phyloP scores from a whole-genome alignment of 257 asterid genomes.

The Lavandula angustifolia region DNA sequence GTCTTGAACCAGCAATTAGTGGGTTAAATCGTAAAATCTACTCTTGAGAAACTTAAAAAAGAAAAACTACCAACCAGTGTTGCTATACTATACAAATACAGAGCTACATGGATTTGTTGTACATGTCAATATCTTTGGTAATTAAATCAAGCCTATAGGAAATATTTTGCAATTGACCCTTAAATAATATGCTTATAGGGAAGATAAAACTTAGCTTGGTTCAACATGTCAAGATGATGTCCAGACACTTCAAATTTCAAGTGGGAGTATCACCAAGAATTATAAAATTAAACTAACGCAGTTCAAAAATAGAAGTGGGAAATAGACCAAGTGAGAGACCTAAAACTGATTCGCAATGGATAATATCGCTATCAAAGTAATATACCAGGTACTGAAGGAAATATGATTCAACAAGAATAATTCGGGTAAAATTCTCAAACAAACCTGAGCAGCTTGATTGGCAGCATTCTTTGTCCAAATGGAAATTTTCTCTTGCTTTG shows the following conservation, averaged over 20 bases:
- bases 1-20: no score
- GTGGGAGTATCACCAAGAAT: neutral
- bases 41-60: neutral
- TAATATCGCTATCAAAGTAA: neutral
- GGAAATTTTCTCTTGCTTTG: constrained; percentile 72
- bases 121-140: neutral
- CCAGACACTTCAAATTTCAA: neutral
- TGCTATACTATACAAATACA: no score
- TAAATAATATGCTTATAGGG: no score
- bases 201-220: no score
- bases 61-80: no score
- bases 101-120: neutral
- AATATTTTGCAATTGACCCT: no score
- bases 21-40: no score
- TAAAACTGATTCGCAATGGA: neutral
- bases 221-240: neutral
- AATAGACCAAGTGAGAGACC: neutral
- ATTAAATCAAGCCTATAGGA: neutral
- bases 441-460: constrained; percentile 93
- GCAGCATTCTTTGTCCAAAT: constrained; percentile 96
- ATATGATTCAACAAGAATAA: constrained; percentile 2
- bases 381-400: constrained; percentile 17
- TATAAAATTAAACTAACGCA: constrained; percentile 10
- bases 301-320: neutral
- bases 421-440: constrained; percentile 16